These are phyloP conservation scores for Alternaria metachromatica DNA, from an alignment of 2,329 filamentous ascomycete genomes.

Conservation along the genomic window DNA sequence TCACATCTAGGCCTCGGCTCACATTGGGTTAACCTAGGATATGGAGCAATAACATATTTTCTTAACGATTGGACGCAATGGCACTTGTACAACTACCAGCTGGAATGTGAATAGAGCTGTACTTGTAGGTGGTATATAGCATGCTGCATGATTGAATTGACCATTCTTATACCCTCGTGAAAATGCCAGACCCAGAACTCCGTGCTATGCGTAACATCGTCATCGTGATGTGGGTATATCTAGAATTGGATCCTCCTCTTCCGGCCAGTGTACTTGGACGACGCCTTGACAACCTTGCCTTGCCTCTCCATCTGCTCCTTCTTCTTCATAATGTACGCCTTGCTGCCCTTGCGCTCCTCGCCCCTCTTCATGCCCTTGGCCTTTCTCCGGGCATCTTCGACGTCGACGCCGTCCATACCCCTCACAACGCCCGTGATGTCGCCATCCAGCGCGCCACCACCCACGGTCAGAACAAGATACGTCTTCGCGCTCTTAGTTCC, in stretches of 20 bases:
- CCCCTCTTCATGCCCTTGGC: slow-evolving; percentile 61
- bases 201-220: slow-evolving; percentile 45
- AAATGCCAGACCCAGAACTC: slow-evolving; percentile 35
- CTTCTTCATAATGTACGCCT: slow-evolving; percentile 82
- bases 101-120: slow-evolving; percentile 48
- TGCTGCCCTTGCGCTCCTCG: slow-evolving; percentile 78
- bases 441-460: slow-evolving; percentile 66
- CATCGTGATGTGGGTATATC: slow-evolving; percentile 30
- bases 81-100: slow-evolving; percentile 43
- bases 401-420: slow-evolving; percentile 85
- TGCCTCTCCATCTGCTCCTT: slow-evolving; percentile 94
- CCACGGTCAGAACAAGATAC: slow-evolving; percentile 94
- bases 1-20: slow-evolving; percentile 10
- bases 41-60: slow-evolving; percentile 17
- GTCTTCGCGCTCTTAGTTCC: slow-evolving; percentile 96
- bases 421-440: slow-evolving; percentile 92
- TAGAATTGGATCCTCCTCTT: slow-evolving; percentile 83
- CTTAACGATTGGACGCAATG: slow-evolving; percentile 33
- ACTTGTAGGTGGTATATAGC: slow-evolving; percentile 52
- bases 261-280: slow-evolving; percentile 91
- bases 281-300: slow-evolving; percentile 91
- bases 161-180: slow-evolving; percentile 35
- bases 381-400: slow-evolving; percentile 64
- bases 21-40: slow-evolving; percentile 9
- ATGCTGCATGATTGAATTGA: slow-evolving; percentile 47